Evolutionary conservation across 805 yeast species (phyloP), one percentile per base, ranked within the genome.

Genomic region (Starmera caribaea): DNA sequence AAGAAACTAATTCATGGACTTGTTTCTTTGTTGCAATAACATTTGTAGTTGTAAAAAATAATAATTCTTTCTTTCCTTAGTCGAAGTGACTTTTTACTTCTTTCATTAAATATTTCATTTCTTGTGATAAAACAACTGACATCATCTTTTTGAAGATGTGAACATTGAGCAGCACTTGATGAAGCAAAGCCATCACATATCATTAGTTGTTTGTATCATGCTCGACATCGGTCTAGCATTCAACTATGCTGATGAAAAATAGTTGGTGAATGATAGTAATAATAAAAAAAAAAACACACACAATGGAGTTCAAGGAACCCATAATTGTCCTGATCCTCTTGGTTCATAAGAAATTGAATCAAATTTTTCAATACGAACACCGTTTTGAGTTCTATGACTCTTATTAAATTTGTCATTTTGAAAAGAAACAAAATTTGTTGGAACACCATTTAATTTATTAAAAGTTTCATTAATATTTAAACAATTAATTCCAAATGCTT

Each of bases 271-370:
- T 34, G 5, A 12, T 13, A 10, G 16, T 16, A 26, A 3, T 11
- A 12, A 13, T 34, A 13, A 17, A 5, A 12, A 9, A n/a, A 13
- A 8, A 9, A 8, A 8, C 26, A 11, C 27, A 9, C 26, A 34
- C 9, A 8, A 9, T 29, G 11, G 10, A n/a, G 9, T 9, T 48
- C 45, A 67, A 46, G 80, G 80, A 27, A 63, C 62, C 84, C 84
- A 79, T 43, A 78, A 60, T 41, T 72, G 61, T 8, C 86, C 86
- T 5, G 58, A 48, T 5, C 79, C 81, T 58, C 84, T 68, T 35
- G 80, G 73, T 3, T 81, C 84, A 58, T 66, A 79, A 28, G 71
- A 66, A 15, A 73, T 68, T 4, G 64, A 59, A 37, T 68, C 67
- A 45, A 66, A 73, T 16, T 61, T 55, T 41, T 77, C 73, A 43